These are phyloP conservation scores for Bimuria novae-zelandiae DNA, from an alignment of 2,329 filamentous ascomycete genomes.

Conservation along the genomic window DNA sequence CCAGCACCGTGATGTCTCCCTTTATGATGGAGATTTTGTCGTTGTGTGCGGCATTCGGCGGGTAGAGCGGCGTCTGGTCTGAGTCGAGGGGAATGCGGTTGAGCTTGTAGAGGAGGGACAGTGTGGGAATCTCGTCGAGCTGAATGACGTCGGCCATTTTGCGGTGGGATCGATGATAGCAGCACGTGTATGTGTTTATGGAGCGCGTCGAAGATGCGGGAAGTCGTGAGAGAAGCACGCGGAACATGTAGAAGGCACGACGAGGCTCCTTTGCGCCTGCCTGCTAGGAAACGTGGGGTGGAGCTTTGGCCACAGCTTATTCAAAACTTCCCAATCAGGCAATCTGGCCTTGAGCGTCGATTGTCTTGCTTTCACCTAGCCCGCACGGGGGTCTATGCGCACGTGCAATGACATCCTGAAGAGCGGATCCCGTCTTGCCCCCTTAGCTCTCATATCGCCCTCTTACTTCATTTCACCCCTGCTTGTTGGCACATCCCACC, in stretches of 20 bases:
- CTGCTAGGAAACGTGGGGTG: not conserved
- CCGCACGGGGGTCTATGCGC: too few species aligned
- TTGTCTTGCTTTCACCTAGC: too few species aligned
- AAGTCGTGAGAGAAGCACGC: not conserved
- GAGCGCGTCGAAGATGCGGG: not conserved
- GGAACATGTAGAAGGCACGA: not conserved
- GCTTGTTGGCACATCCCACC: too few species aligned
- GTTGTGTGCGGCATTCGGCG: slow-evolving; percentile 55
- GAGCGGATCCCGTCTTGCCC: too few species aligned
- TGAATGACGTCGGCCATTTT: slow-evolving; percentile 36
- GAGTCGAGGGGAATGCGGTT: slow-evolving; percentile 51
- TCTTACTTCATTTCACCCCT: too few species aligned
- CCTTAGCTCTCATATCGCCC: too few species aligned
- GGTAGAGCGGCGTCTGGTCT: slow-evolving; percentile 14
- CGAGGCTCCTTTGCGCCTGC: not conserved
- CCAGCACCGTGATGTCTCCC: slow-evolving; percentile 80
- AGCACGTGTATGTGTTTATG: not conserved
- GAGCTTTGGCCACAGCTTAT: too few species aligned
- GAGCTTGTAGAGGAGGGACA: slow-evolving; percentile 68
- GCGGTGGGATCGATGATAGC: not conserved
- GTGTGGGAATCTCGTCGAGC: slow-evolving; percentile 63
- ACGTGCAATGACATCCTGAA: too few species aligned
- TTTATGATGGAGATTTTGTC: slow-evolving; percentile 70
- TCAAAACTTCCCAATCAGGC: too few species aligned
- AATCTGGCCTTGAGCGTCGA: too few species aligned